Conservation (phyloP, 169 alveolate genomes). For the Eimeria nieschulzi region DNA sequence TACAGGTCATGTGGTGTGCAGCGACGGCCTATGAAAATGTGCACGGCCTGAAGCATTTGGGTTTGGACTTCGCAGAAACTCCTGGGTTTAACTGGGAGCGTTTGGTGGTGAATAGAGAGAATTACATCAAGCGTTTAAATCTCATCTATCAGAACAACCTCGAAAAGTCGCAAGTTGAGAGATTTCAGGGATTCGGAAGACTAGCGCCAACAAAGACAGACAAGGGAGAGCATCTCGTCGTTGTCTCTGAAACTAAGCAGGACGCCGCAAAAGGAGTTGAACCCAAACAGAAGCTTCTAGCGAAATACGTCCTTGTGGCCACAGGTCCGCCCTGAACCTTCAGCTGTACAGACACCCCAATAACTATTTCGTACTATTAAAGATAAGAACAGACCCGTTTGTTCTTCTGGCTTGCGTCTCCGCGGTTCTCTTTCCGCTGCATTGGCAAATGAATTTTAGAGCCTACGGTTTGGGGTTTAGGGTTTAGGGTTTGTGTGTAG, state of each 20-base stretch:
- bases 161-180: slow-evolving; percentile 73
- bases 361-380: too few species aligned
- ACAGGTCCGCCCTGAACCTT: slow-evolving; percentile 57
- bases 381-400: too few species aligned
- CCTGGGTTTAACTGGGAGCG: slow-evolving; percentile 75
- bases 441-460: too few species aligned
- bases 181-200: slow-evolving; percentile 79
- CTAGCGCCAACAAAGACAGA: slow-evolving; percentile 42
- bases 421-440: too few species aligned
- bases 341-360: too few species aligned
- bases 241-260: neutral
- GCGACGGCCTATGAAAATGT: slow-evolving; percentile 84
- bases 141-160: slow-evolving; percentile 84
- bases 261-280: neutral
- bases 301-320: slow-evolving; percentile 69
- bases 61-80: slow-evolving; percentile 73
- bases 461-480: neutral
- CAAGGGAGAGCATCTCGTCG: neutral
- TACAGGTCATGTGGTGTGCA: slow-evolving; percentile 87
- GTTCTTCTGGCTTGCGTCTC: too few species aligned
- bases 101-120: slow-evolving; percentile 84
- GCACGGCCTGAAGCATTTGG: slow-evolving; percentile 82
- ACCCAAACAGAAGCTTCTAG: slow-evolving; percentile 75
- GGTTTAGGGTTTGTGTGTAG: slow-evolving; percentile 82
- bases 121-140: slow-evolving; percentile 85